These are phyloP conservation scores for Medicago truncatula DNA, from an alignment of 306 rosid species.

Conservation along the genomic window DNA sequence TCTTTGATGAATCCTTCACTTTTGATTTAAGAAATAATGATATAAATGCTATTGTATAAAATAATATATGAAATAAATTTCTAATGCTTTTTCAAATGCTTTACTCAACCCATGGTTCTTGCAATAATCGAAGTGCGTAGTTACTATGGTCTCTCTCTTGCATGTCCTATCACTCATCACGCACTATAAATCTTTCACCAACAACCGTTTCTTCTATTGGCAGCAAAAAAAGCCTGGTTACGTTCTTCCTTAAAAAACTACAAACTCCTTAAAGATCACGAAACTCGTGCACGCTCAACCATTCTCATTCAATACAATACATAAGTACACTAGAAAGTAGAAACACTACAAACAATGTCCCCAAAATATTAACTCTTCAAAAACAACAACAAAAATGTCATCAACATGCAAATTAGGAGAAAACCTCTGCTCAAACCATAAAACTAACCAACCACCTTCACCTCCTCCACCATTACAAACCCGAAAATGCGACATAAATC, in stretches of 20 bases:
- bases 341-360: not conserved
- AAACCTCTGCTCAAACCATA: conserved; percentile 31
- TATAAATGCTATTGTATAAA: no score
- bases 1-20: no score
- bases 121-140: conserved; percentile 38
- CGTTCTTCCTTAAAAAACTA: conserved; percentile 35
- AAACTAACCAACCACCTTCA: conserved; percentile 31
- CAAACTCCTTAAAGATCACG: conserved; percentile 37
- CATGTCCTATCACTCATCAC: conserved; percentile 44
- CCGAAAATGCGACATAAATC: conserved; percentile 43
- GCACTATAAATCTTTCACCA: conserved; percentile 53
- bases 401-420: conserved; percentile 47
- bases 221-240: conserved; percentile 39
- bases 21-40: no score
- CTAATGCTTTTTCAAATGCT: not conserved
- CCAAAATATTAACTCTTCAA: conserved; percentile 28
- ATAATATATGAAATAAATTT: no score
- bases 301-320: not conserved
- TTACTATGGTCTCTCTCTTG: not conserved
- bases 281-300: conserved; percentile 47
- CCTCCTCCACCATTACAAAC: conserved; percentile 23
- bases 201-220: conserved; percentile 42
- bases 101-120: not conserved
- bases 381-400: conserved; percentile 49
- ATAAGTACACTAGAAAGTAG: not conserved